Evolutionary conservation across 768 basidiomycete species (phyloP).

Genomic region (Xerocomellus chrysenteron): DNA sequence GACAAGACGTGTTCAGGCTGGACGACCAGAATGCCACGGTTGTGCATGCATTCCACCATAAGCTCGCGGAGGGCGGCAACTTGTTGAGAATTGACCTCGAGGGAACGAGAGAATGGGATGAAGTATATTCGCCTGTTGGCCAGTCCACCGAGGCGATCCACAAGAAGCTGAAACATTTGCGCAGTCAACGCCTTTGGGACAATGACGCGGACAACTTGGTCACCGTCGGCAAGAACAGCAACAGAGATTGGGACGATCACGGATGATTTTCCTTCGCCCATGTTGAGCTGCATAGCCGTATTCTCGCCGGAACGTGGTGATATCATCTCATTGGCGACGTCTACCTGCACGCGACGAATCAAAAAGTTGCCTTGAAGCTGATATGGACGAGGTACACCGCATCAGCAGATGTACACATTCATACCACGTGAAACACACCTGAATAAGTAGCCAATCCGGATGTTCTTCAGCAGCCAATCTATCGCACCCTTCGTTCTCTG

Average conservation of each 20-base stretch:
- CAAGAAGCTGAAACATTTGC: slow-evolving; percentile 52
- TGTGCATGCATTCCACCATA: slow-evolving; percentile 38
- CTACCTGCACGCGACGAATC: slow-evolving; percentile 42
- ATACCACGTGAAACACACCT: slow-evolving; percentile 27
- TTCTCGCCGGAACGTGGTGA: slow-evolving; percentile 36
- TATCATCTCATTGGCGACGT: slow-evolving; percentile 49
- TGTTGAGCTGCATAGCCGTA: slow-evolving; percentile 50
- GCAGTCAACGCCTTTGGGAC: slow-evolving; percentile 46
- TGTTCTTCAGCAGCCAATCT: slow-evolving; percentile 15
- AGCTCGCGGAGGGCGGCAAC: slow-evolving; percentile 29
- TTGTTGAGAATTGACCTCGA: slow-evolving; percentile 20
- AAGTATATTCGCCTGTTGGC: slow-evolving; percentile 47
- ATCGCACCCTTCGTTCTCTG: slow-evolving; percentile 25
- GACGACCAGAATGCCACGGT: slow-evolving; percentile 43
- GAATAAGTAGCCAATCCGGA: slow-evolving; percentile 47
- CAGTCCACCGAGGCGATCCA: slow-evolving; percentile 43
- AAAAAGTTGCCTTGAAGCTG: slow-evolving; percentile 49
- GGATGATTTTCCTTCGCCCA: slow-evolving; percentile 58
- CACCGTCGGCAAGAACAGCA: slow-evolving; percentile 42
- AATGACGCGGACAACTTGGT: slow-evolving; percentile 46
- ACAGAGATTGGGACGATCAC: slow-evolving; percentile 47
- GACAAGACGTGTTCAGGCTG: slow-evolving; percentile 59
- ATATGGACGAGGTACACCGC: neutral
- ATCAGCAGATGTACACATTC: neutral
- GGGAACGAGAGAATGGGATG: slow-evolving; percentile 49